Conservation (phyloP, 2,329 filamentous ascomycete species). For the Lachnellula subtilissima region DNA sequence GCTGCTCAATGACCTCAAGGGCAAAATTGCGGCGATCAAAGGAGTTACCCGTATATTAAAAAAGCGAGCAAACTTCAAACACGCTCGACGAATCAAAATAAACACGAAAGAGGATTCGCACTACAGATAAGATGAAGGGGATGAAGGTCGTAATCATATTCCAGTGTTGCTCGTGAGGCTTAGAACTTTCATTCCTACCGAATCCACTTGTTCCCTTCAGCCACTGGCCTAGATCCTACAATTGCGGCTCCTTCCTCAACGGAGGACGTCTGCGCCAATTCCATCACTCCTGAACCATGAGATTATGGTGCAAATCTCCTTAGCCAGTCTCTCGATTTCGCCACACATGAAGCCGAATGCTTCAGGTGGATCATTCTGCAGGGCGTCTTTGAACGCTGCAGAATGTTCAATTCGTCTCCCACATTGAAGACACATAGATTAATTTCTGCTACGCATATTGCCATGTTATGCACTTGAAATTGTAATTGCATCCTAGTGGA, state of each 20-base stretch:
- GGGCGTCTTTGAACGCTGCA: slow-evolving; percentile 33
- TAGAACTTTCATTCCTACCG: neutral
- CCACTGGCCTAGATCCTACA: slow-evolving; percentile 20
- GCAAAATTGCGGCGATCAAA: too few relatives aligned
- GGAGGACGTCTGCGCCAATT: slow-evolving; percentile 33
- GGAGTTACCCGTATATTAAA: too few relatives aligned
- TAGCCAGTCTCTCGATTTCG: slow-evolving; percentile 27
- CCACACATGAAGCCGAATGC: slow-evolving; percentile 30
- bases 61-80: too few relatives aligned
- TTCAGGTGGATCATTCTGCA: slow-evolving; percentile 28
- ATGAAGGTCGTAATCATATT: neutral
- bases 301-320: slow-evolving; percentile 36
- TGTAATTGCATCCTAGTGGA: too few relatives aligned
- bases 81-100: too few relatives aligned
- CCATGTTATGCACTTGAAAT: too few relatives aligned
- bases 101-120: neutral
- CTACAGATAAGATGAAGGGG: neutral
- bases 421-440: slow-evolving; percentile 4
- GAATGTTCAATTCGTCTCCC: slow-evolving; percentile 37
- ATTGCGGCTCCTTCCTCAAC: slow-evolving; percentile 13
- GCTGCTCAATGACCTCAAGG: too few relatives aligned
- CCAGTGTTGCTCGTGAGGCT: neutral
- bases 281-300: slow-evolving; percentile 35
- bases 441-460: too few relatives aligned
- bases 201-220: slow-evolving; percentile 15